phyloP scores from a whole-genome alignment of 78 protist species.

The Creolimax fragrantissima region DNA sequence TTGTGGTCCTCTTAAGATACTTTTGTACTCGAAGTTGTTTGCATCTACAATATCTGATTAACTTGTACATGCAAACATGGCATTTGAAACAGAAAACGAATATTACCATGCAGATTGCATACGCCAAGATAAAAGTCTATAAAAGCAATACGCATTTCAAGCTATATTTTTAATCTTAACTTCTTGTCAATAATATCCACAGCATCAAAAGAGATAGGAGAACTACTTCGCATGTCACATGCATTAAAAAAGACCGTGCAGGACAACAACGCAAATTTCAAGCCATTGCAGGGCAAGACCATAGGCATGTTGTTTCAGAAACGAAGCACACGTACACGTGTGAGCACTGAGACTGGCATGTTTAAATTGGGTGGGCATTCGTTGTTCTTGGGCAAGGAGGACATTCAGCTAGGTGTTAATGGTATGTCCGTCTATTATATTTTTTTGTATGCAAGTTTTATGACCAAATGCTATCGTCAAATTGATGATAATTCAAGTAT shows the following conservation, averaged over 20 bases:
- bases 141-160: too few species aligned
- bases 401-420: conserved; percentile 64
- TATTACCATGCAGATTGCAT: too few species aligned
- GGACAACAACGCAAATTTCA: background rate
- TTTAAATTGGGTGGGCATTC: conserved; percentile 64
- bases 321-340: conserved; percentile 68
- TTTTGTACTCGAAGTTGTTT: too few species aligned
- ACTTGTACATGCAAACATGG: too few species aligned
- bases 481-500: background rate
- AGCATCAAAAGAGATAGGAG: background rate
- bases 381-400: conserved; percentile 44
- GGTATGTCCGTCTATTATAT: conserved; percentile 1
- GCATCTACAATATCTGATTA: too few species aligned
- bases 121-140: too few species aligned
- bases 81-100: too few species aligned
- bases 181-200: background rate
- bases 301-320: conserved; percentile 63
- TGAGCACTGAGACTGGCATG: conserved; percentile 59
- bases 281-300: conserved; percentile 22
- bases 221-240: background rate
- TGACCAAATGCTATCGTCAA: background rate
- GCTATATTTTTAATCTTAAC: too few species aligned
- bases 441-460: background rate
- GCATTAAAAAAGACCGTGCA: background rate
- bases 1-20: too few species aligned